Evolutionary conservation across 805 yeast genomes (phyloP), one percentile per base, ranked within the genome.

Genomic region (Debaryomyces castellii): DNA sequence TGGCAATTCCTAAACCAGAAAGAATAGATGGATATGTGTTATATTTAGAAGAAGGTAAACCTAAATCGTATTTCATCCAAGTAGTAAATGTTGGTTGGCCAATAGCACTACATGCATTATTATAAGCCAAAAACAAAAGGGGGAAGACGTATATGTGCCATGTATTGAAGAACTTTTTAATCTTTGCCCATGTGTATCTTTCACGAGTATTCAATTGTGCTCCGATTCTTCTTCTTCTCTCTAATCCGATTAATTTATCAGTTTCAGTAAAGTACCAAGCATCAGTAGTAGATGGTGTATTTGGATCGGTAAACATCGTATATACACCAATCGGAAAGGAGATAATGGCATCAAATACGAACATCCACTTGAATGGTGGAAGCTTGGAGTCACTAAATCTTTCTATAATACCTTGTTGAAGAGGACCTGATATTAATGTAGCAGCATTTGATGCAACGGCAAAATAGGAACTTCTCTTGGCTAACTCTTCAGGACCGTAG

Each of bases 111-210:
- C 69, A 56, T 3, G 63, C 33, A 46, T 69, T 69, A 49, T 69
- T 69, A 51, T 64, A 69, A 8, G 68, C 62, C 49, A 67, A 60
- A 47, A 69, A 69, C 27, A 69, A 32, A 2, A 66, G 43, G 21
- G 80, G 80, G 52, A 76, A 75, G 14, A 73, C 69, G 38, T 55
- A 70, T 18, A 72, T 61, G 57, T 77, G 81, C 82, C 82, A 77
- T 4, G 80, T 72, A 46, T 51, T 63, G 60, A 76, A 75, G 51
- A 69, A 71, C 1, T 67, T 43, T 48, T 67, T 73, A 48, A 76
- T 63, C 47, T 69, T 73, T 5, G 45, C 40, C 64, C 64, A 57
- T 2, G 80, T 69, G 52, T 74, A 75, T 21, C 63, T 67, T 27
- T 64, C 66, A 54, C 72, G 58, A 4, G 68, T 64, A 44, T 73